Conservation (phyloP, 306 rosid genomes). For the Betula pendula region DNA sequence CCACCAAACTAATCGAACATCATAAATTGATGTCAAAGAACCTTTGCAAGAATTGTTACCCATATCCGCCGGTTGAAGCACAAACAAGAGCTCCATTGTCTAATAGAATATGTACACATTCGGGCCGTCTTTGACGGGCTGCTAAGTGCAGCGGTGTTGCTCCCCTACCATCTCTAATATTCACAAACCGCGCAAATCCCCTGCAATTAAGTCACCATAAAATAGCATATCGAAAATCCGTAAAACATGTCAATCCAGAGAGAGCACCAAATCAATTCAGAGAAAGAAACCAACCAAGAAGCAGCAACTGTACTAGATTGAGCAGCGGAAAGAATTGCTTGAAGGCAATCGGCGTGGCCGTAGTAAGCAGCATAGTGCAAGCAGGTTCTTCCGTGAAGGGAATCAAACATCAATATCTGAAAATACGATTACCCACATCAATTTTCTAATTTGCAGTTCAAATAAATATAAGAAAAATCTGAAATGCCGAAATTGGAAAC, state of each 20-base stretch:
- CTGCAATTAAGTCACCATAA: slow-evolving; percentile 34
- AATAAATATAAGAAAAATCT: not conserved
- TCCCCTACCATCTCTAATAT: slow-evolving; percentile 85
- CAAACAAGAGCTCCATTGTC: slow-evolving; percentile 86
- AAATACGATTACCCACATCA: slow-evolving; percentile 14
- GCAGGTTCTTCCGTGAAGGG: slow-evolving; percentile 80
- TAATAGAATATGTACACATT: slow-evolving; percentile 75
- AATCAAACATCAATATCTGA: slow-evolving; percentile 93
- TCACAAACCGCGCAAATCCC: slow-evolving; percentile 95
- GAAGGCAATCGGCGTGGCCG: slow-evolving; percentile 83
- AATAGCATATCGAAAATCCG: slow-evolving; percentile 20
- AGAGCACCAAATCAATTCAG: not conserved
- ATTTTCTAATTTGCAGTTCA: slow-evolving; percentile 1
- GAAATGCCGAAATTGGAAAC: slow-evolving; percentile 13
- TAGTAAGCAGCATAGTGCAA: slow-evolving; percentile 90
- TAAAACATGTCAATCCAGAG: not conserved
- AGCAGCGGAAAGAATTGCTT: slow-evolving; percentile 81
- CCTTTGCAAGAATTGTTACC: slow-evolving; percentile 44
- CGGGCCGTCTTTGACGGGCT: slow-evolving; percentile 78
- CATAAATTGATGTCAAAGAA: not conserved
- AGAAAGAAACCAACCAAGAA: slow-evolving; percentile 70
- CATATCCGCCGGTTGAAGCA: slow-evolving; percentile 86
- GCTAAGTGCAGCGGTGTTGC: slow-evolving; percentile 97
- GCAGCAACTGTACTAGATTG: slow-evolving; percentile 83
- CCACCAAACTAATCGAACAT: slow-evolving; percentile 17